Base-by-base conservation (phyloP, 1,284 basidiomycete species). In the Trichosporon faecale region DNA sequence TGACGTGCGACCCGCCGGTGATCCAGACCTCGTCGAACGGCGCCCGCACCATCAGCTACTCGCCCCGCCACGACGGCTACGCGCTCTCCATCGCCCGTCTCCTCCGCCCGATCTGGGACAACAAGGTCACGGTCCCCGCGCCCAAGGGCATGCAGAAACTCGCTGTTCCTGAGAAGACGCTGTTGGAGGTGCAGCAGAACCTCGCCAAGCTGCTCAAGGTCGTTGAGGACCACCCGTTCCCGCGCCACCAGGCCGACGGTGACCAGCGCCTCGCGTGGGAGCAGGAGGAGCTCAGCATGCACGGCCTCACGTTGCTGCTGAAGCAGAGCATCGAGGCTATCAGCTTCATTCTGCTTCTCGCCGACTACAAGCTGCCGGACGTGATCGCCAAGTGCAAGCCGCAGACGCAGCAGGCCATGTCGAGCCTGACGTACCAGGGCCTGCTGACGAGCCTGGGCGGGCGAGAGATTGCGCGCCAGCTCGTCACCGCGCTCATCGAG, bases 401-500 rank as follows among this genome's bases (percentile, higher is more conserved):
- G 8, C 87, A 89, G 23, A 86, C 88, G 8, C 92, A 94, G 80
- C 88, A 88, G 69, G 79, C 89, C 0, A 86, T 96, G 63, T 84
- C 85, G 21, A 85, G 85, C 7, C 85, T 95, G 78, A 94, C 92
- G 7, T 97, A 92, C 76, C 90, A 93, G 79, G 91, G 91, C 44
- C 87, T 99, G 23, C 89, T 98, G 70, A 93, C 91, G 8, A 89
- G 89, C 55, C 88, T 91, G 78, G 88, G 89, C 76, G 95, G 95
- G 33, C 88, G 94, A 74, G 89, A 90, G 29, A 88, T 90, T 35
- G 95, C 95, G 7, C 88, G 93, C 74, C 90, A 90, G n/a, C 85
- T 98, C 23, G 94, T 98, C 12, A 96, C 95, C 74, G 91, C 95
- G 40, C 88, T 99, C 73, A 99, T 99, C 76, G 94, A 99, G 83